A percentile compares a stretch with the other conserved stretches of the same genome.
Evolutionary conservation across 768 basidiomycete genomes (phyloP).

Genomic region (Kwoniella sp.): DNA sequence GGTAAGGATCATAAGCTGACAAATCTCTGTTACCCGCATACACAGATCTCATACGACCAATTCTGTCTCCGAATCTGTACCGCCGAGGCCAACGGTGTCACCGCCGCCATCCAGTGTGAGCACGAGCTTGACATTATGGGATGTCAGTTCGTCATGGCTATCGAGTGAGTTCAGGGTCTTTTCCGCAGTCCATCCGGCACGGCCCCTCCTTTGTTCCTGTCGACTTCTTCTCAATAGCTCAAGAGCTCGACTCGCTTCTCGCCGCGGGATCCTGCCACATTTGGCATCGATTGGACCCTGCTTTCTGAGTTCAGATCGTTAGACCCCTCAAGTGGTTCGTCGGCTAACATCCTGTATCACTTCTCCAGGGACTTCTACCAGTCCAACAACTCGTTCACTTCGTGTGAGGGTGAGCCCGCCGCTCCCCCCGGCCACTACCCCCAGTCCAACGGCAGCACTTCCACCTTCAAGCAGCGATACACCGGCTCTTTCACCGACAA

Average conservation of each 20-base stretch:
- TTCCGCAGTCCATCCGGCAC: not conserved
- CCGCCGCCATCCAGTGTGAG: slow-evolving; percentile 55
- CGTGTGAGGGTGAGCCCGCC: slow-evolving; percentile 58
- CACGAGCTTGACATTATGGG: slow-evolving; percentile 57
- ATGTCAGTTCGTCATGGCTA: slow-evolving; percentile 55
- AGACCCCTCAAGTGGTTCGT: not conserved
- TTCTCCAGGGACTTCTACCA: slow-evolving; percentile 41
- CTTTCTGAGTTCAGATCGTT: slow-evolving; percentile 1
- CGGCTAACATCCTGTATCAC: slow-evolving; percentile 27
- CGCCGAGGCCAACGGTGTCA: slow-evolving; percentile 55
- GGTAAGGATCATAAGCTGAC: not conserved
- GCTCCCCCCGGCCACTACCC: slow-evolving; percentile 59
- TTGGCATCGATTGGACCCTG: not conserved
- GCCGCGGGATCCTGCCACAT: no score
- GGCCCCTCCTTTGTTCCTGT: not conserved
- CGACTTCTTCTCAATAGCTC: not conserved
- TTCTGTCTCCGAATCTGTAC: slow-evolving; percentile 61
- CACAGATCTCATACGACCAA: slow-evolving; percentile 58
- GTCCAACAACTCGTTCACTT: slow-evolving; percentile 57
- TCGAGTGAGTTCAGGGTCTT: slow-evolving; percentile 39
- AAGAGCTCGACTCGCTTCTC: no score
- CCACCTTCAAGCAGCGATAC: slow-evolving; percentile 56
- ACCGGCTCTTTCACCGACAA: slow-evolving; percentile 52
- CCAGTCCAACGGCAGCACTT: slow-evolving; percentile 44
- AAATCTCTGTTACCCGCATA: not conserved